Conservation (phyloP, 2,329 filamentous ascomycete genomes). For the Colletotrichum scovillei region DNA sequence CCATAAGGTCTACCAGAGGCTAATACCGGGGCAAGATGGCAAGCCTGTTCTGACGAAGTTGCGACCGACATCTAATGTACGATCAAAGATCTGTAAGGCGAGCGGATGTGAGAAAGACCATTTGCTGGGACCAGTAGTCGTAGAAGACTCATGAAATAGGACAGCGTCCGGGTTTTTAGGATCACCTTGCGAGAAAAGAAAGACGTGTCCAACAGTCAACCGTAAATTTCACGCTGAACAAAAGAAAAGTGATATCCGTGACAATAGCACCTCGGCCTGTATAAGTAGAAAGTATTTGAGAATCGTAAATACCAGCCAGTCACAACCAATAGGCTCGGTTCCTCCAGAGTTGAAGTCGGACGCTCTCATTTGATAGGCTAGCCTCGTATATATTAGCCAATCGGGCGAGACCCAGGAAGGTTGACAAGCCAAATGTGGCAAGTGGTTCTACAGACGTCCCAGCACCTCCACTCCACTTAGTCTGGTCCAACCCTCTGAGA, state of each 20-base stretch:
- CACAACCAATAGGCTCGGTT: not conserved
- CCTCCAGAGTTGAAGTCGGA: not conserved
- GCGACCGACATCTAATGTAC: not conserved
- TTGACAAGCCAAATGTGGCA: not conserved
- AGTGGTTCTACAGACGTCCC: not conserved
- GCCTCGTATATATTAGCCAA: conserved; percentile 7
- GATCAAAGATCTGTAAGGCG: conserved; percentile 6
- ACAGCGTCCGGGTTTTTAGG: not conserved
- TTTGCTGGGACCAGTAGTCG: not conserved
- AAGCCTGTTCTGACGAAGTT: conserved; percentile 1
- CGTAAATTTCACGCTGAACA: not conserved
- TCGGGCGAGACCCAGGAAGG: not conserved
- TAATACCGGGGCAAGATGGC: not conserved
- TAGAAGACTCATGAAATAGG: not conserved
- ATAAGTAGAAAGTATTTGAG: too few species aligned
- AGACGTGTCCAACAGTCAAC: not conserved
- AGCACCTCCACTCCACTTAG: not conserved
- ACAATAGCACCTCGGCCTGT: not conserved
- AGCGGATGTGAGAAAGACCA: not conserved
- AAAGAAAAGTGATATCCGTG: not conserved
- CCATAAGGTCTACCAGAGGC: conserved; percentile 10
- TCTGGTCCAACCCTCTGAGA: not conserved
- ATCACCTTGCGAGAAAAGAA: not conserved
- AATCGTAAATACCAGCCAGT: not conserved
- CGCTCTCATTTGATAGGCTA: not conserved